Evolutionary conservation across 345 rosid species (phyloP), one percentile per base, ranked within the genome.

Genomic region (Citrus unshiu): DNA sequence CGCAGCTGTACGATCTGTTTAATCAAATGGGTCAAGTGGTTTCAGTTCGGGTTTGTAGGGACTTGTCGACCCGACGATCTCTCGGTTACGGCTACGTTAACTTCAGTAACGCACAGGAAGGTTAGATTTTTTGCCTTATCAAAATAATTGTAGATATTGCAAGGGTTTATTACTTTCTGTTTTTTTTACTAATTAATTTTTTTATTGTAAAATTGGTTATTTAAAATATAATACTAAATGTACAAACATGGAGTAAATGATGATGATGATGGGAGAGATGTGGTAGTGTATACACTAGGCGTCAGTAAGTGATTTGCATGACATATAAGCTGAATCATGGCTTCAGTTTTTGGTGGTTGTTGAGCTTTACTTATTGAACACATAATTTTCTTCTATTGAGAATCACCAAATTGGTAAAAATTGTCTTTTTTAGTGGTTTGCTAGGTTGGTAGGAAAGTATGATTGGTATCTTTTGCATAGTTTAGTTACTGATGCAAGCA

Each of bases 41-140:
- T 7, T 91, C 97, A 0, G 98, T 95, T 84, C 87, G 97, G 7
- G 93, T 93, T 73, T 90, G 97, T 79, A 81, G 95, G 82, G 98
- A 93, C 80, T 77, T 93, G 83, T 81, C 87, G 21, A 92, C 92
- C 40, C 90, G 97, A 7, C 80, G 93, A 79, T 95, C 98, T 10
- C 97, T 95, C 7, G 97, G 98, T 8, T 95, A 95, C 79, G 98
- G 94, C 5, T 95, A 95, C 57, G 98, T 95, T 22, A 95, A 95
- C 81, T 95, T 87, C 78, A 85, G 85, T 85, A 95, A 68, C 79
- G 80, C 93, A 6, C 87, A 85, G 67, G 98, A 95, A 88, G 98
- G 98, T 95, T 34, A 83, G 88, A 49, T 4, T 12, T 30, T 70
- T 70, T 24, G 25, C 25, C 18, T 40, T 54, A 22, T 66, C 64